Percentiles rank a stretch among this genome's conserved stretches.
Conservation (phyloP, 228 moss, liverwort and hornwort species). For the Sphagnum magellanicum region DNA sequence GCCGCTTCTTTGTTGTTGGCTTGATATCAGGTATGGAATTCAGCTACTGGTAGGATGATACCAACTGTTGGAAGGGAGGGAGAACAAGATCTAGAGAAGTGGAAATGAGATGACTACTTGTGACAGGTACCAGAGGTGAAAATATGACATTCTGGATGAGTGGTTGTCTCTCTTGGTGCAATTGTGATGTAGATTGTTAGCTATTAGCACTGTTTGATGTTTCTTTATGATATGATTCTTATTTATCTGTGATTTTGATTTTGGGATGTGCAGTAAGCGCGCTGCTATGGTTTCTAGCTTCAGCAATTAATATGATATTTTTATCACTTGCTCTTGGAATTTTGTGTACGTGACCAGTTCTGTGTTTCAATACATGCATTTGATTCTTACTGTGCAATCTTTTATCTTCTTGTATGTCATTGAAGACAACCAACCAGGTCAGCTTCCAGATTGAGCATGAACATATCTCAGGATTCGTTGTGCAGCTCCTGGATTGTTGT, state of each 20-base stretch:
- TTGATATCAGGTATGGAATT: conserved; percentile 44
- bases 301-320: background rate
- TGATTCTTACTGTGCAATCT: too few species aligned
- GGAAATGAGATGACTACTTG: too few species aligned
- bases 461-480: background rate
- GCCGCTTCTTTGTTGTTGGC: conserved; percentile 42
- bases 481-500: background rate
- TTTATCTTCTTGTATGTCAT: too few species aligned
- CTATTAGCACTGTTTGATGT: background rate
- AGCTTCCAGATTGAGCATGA: background rate
- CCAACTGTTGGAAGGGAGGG: too few species aligned
- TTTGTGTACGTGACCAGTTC: background rate
- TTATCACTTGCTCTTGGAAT: background rate
- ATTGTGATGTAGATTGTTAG: too few species aligned
- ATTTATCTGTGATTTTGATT: background rate
- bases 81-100: too few species aligned
- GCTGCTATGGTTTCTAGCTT: background rate
- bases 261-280: background rate
- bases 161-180: background rate
- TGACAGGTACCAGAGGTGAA: too few species aligned
- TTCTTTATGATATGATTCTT: background rate
- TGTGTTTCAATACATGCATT: background rate
- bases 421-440: too few species aligned
- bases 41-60: too few species aligned
- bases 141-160: background rate